A percentile compares a stretch with the other conserved stretches of the same genome.
Evolutionary conservation across 192 early-diverging fungal genomes (phyloP).

Genomic region (Coemansia sp.): DNA sequence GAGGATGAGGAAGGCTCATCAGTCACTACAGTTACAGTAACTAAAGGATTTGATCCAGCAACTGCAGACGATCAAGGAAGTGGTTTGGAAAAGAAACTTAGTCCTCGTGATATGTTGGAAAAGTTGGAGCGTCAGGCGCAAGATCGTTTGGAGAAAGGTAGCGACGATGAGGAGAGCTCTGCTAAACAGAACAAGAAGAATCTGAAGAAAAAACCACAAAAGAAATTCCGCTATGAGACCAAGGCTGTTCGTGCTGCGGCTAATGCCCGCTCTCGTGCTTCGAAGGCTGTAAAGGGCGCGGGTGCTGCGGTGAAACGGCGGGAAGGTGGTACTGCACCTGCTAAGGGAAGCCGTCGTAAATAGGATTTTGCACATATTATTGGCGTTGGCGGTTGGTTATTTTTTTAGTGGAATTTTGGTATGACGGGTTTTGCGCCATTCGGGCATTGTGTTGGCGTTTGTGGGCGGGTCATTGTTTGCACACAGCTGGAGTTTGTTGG

Average conservation of each 20-base stretch:
- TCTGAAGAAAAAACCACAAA: constrained; percentile 16
- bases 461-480: too few species aligned
- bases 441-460: too few species aligned
- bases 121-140: constrained; percentile 17
- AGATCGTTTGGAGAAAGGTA: constrained; percentile 4
- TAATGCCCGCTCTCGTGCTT: constrained; percentile 1
- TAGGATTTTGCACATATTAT: too few species aligned
- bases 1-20: constrained; percentile 43
- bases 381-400: too few species aligned
- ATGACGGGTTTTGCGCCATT: too few species aligned
- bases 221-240: constrained; percentile 54
- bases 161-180: constrained; percentile 4
- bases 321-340: too few species aligned
- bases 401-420: too few species aligned
- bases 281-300: not conserved
- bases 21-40: constrained; percentile 71
- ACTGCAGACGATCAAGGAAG: constrained; percentile 14
- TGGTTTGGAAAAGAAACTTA: constrained; percentile 19
- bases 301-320: not conserved
- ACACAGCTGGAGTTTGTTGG: too few species aligned
- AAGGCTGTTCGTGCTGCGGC: constrained; percentile 37
- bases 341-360: too few species aligned
- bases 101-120: constrained; percentile 24
- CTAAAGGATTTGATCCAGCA: constrained; percentile 62
- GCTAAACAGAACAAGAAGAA: constrained; percentile 7